Evolutionary conservation across 2,329 filamentous ascomycete species (phyloP), one percentile per base, ranked within the genome.

Genomic region (Claviceps arundinis): DNA sequence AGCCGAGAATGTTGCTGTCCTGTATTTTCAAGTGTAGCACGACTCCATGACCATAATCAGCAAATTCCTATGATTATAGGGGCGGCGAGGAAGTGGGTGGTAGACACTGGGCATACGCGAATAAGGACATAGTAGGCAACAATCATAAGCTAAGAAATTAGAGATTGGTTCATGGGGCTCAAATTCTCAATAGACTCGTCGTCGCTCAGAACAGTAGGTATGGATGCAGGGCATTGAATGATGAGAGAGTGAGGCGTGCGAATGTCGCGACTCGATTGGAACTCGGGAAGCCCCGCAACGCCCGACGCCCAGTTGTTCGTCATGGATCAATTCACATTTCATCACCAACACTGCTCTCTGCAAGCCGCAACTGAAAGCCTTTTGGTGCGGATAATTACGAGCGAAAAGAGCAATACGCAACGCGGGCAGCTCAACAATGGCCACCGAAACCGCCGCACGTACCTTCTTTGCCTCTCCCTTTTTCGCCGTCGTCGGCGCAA

Each of bases 401-500:
- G 30, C 30, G 3, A 34, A 11, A 11, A 34, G 30, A 11, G 9
- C 30, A 24, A n/a, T n/a, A n/a, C n/a, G n/a, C n/a, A n/a, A n/a
- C n/a, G n/a, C n/a, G n/a, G n/a, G n/a, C n/a, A n/a, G n/a, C n/a
- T n/a, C n/a, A n/a, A n/a, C n/a, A n/a, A 81, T 81, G 77, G 68
- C 76, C 22, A 87, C 86, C 72, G 83, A 89, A 64, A 75, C 81
- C 47, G 79, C 85, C 46, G 82, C 89, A 46, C 82, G 81, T 56
- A 75, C 76, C 13, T 96, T 96, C 76, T 95, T 96, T 72, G 76
- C 80, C 3, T 85, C 84, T 7, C 80, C 84, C 26, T 75, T 78
- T 58, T 95, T 91, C 66, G 90, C 91, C 54, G 91, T 96, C 30
- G 89, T 90, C 19, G 91, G 91, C 61, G 91, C 91, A 40, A 91